Conservation (phyloP, 1,284 basidiomycete species). For the Rhizoctonia solani region DNA sequence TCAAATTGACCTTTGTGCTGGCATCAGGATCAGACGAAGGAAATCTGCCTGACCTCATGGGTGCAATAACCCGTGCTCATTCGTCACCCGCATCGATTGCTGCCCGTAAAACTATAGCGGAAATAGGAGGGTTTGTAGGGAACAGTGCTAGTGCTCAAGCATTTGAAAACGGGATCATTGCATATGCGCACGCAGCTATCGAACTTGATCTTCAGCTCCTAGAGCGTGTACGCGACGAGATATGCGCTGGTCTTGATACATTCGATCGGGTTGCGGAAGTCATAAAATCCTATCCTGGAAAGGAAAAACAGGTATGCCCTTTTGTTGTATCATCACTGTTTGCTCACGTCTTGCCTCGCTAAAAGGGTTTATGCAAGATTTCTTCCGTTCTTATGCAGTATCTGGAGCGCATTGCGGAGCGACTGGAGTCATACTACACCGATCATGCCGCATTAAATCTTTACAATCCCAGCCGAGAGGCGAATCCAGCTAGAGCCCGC, state of each 20-base stretch:
- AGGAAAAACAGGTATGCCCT: constrained; percentile 27
- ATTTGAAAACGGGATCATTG: constrained; percentile 32
- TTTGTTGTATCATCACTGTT: too few relatives aligned
- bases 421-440: constrained; percentile 30
- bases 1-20: constrained; percentile 25
- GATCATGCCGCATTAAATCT: constrained; percentile 26
- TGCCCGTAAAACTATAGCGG: constrained; percentile 30
- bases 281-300: constrained; percentile 22
- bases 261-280: constrained; percentile 31
- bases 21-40: constrained; percentile 5
- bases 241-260: constrained; percentile 29
- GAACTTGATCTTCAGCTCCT: constrained; percentile 30
- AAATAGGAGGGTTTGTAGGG: constrained; percentile 31
- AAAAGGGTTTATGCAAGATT: constrained; percentile 27
- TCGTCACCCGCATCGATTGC: constrained; percentile 18
- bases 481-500: constrained; percentile 32
- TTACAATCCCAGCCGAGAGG: constrained; percentile 20
- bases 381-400: constrained; percentile 20
- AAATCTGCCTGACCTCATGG: constrained; percentile 28
- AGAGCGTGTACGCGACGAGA: constrained; percentile 27
- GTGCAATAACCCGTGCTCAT: constrained; percentile 16
- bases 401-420: constrained; percentile 30
- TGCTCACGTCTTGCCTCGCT: background rate
- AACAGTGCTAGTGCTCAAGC: constrained; percentile 25
- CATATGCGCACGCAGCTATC: constrained; percentile 18